A percentile compares a stretch with the other conserved stretches of the same genome.
phyloP scores from a whole-genome alignment of 805 yeast species.

The Candida nanaspora region DNA sequence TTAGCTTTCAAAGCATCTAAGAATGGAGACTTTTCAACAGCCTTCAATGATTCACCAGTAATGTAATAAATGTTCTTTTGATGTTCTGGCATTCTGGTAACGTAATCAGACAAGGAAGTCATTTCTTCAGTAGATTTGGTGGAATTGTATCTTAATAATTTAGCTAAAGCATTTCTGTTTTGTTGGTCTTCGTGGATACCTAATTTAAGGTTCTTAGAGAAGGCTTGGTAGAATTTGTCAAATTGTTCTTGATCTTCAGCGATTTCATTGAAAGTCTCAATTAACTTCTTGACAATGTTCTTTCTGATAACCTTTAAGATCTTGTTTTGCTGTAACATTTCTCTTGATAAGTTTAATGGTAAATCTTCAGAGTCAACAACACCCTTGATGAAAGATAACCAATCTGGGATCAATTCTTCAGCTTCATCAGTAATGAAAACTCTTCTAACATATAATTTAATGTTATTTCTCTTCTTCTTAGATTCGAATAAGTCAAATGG shows the following conservation, averaged over 20 bases:
- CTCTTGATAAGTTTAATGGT: slow-evolving; percentile 99
- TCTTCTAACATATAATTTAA: slow-evolving; percentile 97
- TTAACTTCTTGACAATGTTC: slow-evolving; percentile 97
- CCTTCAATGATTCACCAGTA: slow-evolving; percentile 97
- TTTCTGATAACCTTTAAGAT: slow-evolving; percentile 98
- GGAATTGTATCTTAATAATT: slow-evolving; percentile 93
- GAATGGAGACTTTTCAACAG: slow-evolving; percentile 99
- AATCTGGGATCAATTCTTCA: slow-evolving; percentile 98
- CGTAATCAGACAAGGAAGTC: slow-evolving; percentile 94
- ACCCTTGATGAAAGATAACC: slow-evolving; percentile 97
- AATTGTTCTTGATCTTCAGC: slow-evolving; percentile 99
- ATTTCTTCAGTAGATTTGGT: slow-evolving; percentile 91
- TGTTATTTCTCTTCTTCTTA: slow-evolving; percentile 98
- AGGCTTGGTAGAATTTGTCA: slow-evolving; percentile 96
- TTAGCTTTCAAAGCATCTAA: slow-evolving; percentile 97
- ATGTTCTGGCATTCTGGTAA: slow-evolving; percentile 99
- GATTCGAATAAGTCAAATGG: slow-evolving; percentile 98
- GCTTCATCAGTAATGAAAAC: slow-evolving; percentile 99
- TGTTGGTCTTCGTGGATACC: slow-evolving; percentile 99
- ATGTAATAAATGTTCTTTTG: slow-evolving; percentile 99
- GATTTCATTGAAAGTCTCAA: slow-evolving; percentile 98
- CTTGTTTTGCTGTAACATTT: slow-evolving; percentile 99
- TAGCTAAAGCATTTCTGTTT: slow-evolving; percentile 93
- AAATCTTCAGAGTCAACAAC: slow-evolving; percentile 99
- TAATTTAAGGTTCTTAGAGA: slow-evolving; percentile 95